Conservation (phyloP, 169 alveolate species). For the Cryptosporidium sp. region DNA sequence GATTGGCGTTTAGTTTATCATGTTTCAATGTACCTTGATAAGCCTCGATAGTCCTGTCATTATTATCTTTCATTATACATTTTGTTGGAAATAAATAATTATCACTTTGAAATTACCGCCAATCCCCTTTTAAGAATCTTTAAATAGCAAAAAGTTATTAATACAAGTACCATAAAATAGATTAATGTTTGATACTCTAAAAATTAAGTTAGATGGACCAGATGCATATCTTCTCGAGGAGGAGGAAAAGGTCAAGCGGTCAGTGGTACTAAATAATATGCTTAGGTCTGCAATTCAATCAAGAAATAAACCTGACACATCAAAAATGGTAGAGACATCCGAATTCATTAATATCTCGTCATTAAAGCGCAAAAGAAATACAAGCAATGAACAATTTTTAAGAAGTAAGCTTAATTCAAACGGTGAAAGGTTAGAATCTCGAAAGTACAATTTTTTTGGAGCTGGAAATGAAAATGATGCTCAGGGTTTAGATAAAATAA, state of each 20-base stretch:
- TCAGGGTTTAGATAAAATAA: background rate
- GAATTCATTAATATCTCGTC: constrained; percentile 54
- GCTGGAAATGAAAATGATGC: background rate
- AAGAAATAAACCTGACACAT: constrained; percentile 62
- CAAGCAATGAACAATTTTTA: background rate
- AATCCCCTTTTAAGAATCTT: constrained; percentile 7
- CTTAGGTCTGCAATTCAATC: constrained; percentile 51
- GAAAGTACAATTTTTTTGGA: constrained; percentile 6
- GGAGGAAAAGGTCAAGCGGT: constrained; percentile 31
- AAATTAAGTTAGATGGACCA: constrained; percentile 58
- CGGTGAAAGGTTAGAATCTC: background rate
- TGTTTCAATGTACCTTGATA: background rate
- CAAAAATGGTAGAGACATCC: constrained; percentile 56
- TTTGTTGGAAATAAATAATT: background rate
- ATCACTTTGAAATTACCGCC: constrained; percentile 19
- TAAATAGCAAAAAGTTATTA: background rate
- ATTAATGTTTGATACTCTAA: constrained; percentile 16
- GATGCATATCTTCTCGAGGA: constrained; percentile 66
- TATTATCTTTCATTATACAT: constrained; percentile 8
- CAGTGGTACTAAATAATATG: constrained; percentile 30
- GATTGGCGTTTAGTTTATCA: background rate
- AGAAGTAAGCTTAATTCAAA: constrained; percentile 3
- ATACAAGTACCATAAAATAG: background rate
- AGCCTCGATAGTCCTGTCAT: background rate
- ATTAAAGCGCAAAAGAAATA: constrained; percentile 27